Conservation (phyloP, 2,329 filamentous ascomycete species). For the Epichloe scottii region DNA sequence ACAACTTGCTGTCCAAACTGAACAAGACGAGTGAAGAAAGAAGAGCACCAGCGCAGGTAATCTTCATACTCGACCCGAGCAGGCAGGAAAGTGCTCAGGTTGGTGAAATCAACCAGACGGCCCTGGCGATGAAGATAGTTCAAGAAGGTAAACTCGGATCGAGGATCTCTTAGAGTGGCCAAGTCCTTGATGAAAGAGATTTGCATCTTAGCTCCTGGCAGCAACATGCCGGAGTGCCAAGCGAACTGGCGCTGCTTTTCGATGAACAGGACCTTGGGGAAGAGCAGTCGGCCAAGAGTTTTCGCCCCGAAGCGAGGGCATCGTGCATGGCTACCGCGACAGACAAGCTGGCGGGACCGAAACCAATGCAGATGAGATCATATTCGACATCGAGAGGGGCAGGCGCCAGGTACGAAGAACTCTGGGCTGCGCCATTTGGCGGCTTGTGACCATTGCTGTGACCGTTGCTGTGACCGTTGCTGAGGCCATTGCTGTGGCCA, state of each 20-base stretch:
- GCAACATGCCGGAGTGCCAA: conserved; percentile 93
- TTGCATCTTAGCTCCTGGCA: conserved; percentile 91
- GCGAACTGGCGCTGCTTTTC: conserved; percentile 75
- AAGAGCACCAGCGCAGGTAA: conserved; percentile 86
- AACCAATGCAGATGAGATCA: conserved; percentile 83
- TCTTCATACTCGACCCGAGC: conserved; percentile 85
- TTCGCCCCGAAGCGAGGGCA: conserved; percentile 41
- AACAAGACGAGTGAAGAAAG: conserved; percentile 61
- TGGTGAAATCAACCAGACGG: conserved; percentile 82
- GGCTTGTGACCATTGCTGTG: conserved; percentile 9
- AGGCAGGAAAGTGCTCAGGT: conserved; percentile 78
- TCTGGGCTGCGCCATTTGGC: conserved; percentile 12
- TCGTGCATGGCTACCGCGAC: conserved; percentile 86
- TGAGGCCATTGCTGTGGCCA: conserved; percentile 1
- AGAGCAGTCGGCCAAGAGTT: conserved; percentile 26
- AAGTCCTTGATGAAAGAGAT: conserved; percentile 97
- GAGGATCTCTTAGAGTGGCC: conserved; percentile 75
- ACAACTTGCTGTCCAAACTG: conserved; percentile 69
- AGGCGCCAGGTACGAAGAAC: conserved; percentile 29
- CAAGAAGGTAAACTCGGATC: conserved; percentile 86
- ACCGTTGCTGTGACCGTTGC: conserved; percentile 8
- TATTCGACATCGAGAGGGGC: conserved; percentile 51
- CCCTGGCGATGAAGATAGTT: conserved; percentile 80
- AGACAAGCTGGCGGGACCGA: conserved; percentile 81
- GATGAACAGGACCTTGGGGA: conserved; percentile 67